Percentiles rank a stretch among this genome's conserved stretches.
phyloP scores from a whole-genome alignment of 2,329 filamentous ascomycete species.

The Xylariaceae sp. region DNA sequence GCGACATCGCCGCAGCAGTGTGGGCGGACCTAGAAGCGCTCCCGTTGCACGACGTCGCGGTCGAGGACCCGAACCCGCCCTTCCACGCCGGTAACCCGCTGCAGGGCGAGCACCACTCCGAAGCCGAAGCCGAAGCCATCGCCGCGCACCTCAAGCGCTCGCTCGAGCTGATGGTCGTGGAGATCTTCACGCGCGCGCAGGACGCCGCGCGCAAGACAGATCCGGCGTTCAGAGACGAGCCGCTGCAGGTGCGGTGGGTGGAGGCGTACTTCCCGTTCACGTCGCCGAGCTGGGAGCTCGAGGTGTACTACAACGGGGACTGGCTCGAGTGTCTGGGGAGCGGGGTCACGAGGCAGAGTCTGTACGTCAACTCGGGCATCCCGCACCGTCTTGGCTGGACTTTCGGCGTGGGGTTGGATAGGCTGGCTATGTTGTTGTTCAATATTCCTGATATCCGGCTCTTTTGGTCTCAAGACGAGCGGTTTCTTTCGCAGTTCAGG shows the following conservation, averaged over 20 bases:
- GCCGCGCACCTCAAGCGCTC: conserved; percentile 83
- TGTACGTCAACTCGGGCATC: conserved; percentile 75
- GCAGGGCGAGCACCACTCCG: conserved; percentile 67
- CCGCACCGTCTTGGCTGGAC: conserved; percentile 84
- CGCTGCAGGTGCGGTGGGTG: conserved; percentile 86
- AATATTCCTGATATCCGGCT: conserved; percentile 93
- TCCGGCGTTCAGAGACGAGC: conserved; percentile 58
- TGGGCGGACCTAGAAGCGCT: conserved; percentile 68
- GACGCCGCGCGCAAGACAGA: conserved; percentile 57
- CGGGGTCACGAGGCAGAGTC: conserved; percentile 79
- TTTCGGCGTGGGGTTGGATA: conserved; percentile 89
- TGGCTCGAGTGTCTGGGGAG: conserved; percentile 97
- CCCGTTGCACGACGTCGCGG: conserved; percentile 69
- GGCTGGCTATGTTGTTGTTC: conserved; percentile 96
- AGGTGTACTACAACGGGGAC: conserved; percentile 89
- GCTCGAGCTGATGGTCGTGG: conserved; percentile 83
- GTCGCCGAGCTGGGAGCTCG: conserved; percentile 90
- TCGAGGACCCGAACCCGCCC: conserved; percentile 80
- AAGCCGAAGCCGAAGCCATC: conserved; percentile 78
- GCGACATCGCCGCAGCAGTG: conserved; percentile 63
- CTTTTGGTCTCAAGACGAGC: conserved; percentile 85
- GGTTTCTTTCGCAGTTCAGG: conserved; percentile 84
- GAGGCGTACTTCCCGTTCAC: conserved; percentile 98
- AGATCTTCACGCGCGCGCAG: conserved; percentile 79
- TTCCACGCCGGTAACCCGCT: conserved; percentile 80